Evolutionary conservation across 768 basidiomycete genomes (phyloP), one percentile per base, ranked within the genome.

Genomic region (Rhodotorula paludigena): DNA sequence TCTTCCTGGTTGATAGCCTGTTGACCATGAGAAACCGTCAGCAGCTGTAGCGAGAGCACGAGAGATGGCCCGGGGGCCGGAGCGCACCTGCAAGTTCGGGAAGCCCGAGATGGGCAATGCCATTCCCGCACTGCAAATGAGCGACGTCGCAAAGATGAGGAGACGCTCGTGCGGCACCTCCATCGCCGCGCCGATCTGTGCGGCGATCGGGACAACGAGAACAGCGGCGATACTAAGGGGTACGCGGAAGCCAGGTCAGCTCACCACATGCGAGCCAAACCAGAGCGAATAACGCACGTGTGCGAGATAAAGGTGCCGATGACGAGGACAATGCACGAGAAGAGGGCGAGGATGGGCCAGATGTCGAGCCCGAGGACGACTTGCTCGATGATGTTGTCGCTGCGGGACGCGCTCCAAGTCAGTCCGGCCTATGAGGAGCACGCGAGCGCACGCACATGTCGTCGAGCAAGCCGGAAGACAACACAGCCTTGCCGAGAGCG

Each of bases 51-150:
- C 11, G 16, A 47, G 23, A 47, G 25, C 25, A 25, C 23, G 16
- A 16, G 49, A 38, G 4, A 28, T 35, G 5, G 35, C 38, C n/a
- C n/a, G n/a, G n/a, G n/a, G n/a, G n/a, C n/a, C n/a, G n/a, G n/a
- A n/a, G n/a, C n/a, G n/a, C n/a, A n/a, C n/a, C n/a, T 21, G 11
- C 10, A 20, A 33, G 33, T 38, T 21, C 10, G 94, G 94, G 82
- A 98, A 99, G n/a, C 96, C 96, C 68, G 90, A 92, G 45, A 98
- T 92, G 5, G 94, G 93, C 84, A 98, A 89, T 18, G 91, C 94
- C 96, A 99, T 99, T 3, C 94, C 96, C 10, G 90, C 82, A 6
- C 91, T 93, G 77, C 94, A 97, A 57, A 96, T 88, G 67, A 97
- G 81, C 21, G 85, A 92, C 41, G 92, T 96, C 3, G 76, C 77